Evolutionary conservation across 768 basidiomycete species (phyloP).

Genomic region (Calocybe gangraenosa): DNA sequence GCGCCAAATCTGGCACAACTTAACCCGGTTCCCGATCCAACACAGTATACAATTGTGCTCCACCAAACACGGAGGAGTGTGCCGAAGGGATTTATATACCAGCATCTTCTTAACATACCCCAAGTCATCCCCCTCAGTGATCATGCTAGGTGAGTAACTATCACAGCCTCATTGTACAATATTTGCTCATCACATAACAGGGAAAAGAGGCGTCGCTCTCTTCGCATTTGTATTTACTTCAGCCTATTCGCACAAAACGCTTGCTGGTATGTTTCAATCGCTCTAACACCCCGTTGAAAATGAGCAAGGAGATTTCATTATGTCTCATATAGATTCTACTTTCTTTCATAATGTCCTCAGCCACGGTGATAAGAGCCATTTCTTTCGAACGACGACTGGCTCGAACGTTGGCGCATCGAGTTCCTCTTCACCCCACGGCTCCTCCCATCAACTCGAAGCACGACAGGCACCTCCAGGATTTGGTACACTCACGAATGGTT

Average conservation of each 20-base stretch:
- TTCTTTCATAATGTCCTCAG: neutral
- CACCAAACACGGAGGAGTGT: no score
- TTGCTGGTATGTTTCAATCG: neutral
- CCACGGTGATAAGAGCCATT: constrained; percentile 6
- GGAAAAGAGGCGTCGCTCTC: neutral
- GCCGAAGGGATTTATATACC: no score
- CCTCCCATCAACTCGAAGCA: neutral
- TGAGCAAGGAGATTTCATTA: no score
- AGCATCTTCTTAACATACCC: no score
- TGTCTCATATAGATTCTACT: constrained; percentile 10
- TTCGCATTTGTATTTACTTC: neutral
- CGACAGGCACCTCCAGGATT: neutral
- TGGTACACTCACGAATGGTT: neutral
- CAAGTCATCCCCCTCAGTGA: neutral
- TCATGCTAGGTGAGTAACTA: neutral
- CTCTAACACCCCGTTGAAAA: neutral
- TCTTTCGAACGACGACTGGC: constrained; percentile 5
- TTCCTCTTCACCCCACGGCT: no score
- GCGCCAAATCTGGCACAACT: no score
- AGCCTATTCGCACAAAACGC: neutral
- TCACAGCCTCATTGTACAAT: no score
- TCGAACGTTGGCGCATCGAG: no score
- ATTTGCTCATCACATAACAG: neutral
- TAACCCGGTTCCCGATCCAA: no score
- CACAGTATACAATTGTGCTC: no score